phyloP scores from a whole-genome alignment of 208 protist genomes.

The Leishmania amazonensis region DNA sequence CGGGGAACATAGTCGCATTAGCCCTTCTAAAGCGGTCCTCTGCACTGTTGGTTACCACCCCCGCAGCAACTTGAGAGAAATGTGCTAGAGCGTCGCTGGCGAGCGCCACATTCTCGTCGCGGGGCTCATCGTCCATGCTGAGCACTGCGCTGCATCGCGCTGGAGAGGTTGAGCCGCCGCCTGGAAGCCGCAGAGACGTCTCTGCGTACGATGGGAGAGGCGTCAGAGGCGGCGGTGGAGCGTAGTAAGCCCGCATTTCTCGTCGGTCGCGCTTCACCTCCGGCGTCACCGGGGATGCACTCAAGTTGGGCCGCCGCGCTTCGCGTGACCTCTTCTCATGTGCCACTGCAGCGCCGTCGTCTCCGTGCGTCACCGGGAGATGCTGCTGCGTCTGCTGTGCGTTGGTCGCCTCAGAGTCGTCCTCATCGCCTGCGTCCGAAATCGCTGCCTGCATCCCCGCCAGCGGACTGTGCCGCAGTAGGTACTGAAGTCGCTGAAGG shows the following conservation, averaged over 20 bases:
- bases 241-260: conserved; percentile 1
- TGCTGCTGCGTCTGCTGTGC: not conserved
- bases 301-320: not conserved
- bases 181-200: not conserved
- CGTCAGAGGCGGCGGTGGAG: conserved; percentile 11
- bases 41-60: not conserved
- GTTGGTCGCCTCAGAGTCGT: not conserved
- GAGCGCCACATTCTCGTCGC: not conserved
- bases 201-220: not conserved
- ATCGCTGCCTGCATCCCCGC: not conserved
- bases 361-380: not conserved
- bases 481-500: conserved; percentile 21
- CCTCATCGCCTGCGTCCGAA: not conserved
- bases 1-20: not conserved
- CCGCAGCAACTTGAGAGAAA: not conserved
- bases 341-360: not conserved
- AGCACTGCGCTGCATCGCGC: conserved; percentile 22
- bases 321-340: conserved; percentile 22
- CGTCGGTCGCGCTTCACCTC: conserved; percentile 26
- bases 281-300: conserved; percentile 16
- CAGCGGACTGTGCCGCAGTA: conserved; percentile 25
- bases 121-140: conserved; percentile 16
- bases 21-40: too few relatives aligned
- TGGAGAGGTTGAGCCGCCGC: not conserved
- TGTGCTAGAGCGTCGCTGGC: not conserved